A percentile compares a stretch with the other conserved stretches of the same genome.
These are phyloP conservation scores for Podospora pseudopauciseta DNA, from an alignment of 495 filamentous ascomycete species.

Conservation along the genomic window DNA sequence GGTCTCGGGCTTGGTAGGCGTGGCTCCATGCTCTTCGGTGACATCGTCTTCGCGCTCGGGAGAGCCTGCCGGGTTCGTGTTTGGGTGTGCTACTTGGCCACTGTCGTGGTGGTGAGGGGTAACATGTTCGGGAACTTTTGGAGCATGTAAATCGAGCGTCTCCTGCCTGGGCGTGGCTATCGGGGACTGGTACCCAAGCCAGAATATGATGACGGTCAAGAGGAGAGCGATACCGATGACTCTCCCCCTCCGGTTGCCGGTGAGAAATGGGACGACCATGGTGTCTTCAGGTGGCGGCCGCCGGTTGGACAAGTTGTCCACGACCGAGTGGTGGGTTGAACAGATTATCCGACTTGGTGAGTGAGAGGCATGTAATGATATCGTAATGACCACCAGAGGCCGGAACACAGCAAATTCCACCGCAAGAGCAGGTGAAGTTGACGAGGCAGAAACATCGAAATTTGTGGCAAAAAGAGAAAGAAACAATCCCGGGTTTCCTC, in stretches of 20 bases:
- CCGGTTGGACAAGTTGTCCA: not conserved
- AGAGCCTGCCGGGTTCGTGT: not conserved
- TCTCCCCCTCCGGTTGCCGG: constrained; percentile 17
- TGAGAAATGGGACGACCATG: constrained; percentile 20
- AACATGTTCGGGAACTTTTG: not conserved
- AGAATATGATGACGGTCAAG: constrained; percentile 19
- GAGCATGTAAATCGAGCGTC: constrained; percentile 9
- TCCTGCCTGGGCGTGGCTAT: not conserved
- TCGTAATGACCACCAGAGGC: not conserved
- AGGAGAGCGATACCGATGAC: constrained; percentile 19
- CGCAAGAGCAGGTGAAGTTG: not conserved
- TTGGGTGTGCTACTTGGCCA: not conserved
- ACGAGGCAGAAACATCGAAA: not conserved
- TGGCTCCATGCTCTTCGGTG: not conserved
- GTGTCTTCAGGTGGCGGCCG: not conserved
- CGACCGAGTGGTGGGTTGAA: not conserved
- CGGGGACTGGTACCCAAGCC: constrained; percentile 19
- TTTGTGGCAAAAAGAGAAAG: not conserved
- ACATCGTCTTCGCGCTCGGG: not conserved
- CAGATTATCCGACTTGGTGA: not conserved
- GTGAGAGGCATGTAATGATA: not conserved
- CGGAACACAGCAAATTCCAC: not conserved
- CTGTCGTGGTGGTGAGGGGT: not conserved
- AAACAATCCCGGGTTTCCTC: not conserved
- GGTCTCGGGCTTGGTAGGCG: not conserved